Evolutionary conservation across 2,329 filamentous ascomycete species (phyloP), one percentile per base, ranked within the genome.

Genomic region (Eurotiales sp.): DNA sequence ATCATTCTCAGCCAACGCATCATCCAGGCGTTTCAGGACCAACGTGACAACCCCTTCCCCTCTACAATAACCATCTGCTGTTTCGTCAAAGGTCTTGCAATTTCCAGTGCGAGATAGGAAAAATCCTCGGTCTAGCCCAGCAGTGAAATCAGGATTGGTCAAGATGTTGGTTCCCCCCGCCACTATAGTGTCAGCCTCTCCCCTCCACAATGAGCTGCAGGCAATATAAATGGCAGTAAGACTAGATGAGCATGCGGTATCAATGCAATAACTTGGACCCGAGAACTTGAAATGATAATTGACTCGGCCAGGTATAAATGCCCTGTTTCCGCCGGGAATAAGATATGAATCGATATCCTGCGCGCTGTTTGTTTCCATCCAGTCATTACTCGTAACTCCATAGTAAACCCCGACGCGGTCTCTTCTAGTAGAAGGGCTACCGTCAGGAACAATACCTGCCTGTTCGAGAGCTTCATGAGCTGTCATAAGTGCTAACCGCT

Each of bases 381-480:
- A 88, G 61, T 87, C 85, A 56, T 90, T 85, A 21, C 82, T 85
- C 0, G 85, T 84, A 61, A 85, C 82, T 36, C 86, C 86, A 57
- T 87, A 88, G 63, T 85, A 89, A 0, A 83, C 85, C 25, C 85
- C 86, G 32, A 89, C 82, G 4, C 80, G 74, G 62, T 81, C 71
- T 3, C 77, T 67, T 58, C 79, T 78, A 2, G 82, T 85, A 0
- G 84, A 85, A 0, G 83, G 77, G 0, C 84, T 87, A 37, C 84
- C 75, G 67, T 86, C 85, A 0, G 84, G 82, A 6, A 87, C 82
- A 60, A 87, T 86, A 2, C 87, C 88, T 15, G 85, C 83, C 81
- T 86, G 86, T 65, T 93, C 88, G 40, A 92, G 73, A 0, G 88
- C 87, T 63, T 92, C 87, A 60, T 90, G 91, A 1, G 86, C 86